Evolutionary conservation across 2,329 filamentous ascomycete species (phyloP).

Genomic region (Trichoderma sp.): DNA sequence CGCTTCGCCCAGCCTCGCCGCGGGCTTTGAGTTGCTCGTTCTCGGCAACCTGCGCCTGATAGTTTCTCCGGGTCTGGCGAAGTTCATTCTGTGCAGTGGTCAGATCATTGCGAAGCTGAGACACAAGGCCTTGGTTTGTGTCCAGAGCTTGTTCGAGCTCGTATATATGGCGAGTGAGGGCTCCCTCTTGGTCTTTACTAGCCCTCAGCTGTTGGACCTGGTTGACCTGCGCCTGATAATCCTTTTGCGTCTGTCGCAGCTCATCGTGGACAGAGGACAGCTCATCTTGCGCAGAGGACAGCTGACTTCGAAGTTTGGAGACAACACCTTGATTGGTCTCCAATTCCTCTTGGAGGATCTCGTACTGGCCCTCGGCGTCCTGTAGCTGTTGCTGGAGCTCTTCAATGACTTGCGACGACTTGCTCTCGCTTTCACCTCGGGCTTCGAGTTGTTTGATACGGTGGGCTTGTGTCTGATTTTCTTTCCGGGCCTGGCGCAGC

Average conservation of each 20-base stretch:
- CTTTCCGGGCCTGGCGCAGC: slow-evolving; percentile 65
- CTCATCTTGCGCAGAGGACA: slow-evolving; percentile 46
- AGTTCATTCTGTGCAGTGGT: slow-evolving; percentile 68
- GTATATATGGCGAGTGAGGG: slow-evolving; percentile 71
- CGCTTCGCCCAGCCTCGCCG: slow-evolving; percentile 69
- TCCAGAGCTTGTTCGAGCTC: slow-evolving; percentile 73
- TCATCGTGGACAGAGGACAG: slow-evolving; percentile 68
- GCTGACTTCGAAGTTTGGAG: slow-evolving; percentile 58
- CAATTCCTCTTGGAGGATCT: slow-evolving; percentile 39
- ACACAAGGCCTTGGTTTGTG: slow-evolving; percentile 65
- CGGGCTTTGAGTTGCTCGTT: slow-evolving; percentile 71
- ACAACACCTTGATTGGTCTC: slow-evolving; percentile 66
- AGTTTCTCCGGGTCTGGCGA: slow-evolving; percentile 66
- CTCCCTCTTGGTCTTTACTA: slow-evolving; percentile 66
- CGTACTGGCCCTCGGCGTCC: too few relatives aligned
- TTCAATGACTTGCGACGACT: too few relatives aligned
- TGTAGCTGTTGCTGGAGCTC: too few relatives aligned
- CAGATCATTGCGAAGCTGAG: slow-evolving; percentile 67
- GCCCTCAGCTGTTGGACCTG: slow-evolving; percentile 75
- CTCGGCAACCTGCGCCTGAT: slow-evolving; percentile 66
- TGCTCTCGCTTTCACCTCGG: slow-evolving; percentile 42
- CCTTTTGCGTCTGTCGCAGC: slow-evolving; percentile 66
- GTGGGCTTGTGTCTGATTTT: slow-evolving; percentile 63
- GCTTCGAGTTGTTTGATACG: slow-evolving; percentile 75
- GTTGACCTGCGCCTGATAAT: slow-evolving; percentile 63